Evolutionary conservation across 441 rosid species (phyloP).

Genomic region (Gossypium gossypioides): DNA sequence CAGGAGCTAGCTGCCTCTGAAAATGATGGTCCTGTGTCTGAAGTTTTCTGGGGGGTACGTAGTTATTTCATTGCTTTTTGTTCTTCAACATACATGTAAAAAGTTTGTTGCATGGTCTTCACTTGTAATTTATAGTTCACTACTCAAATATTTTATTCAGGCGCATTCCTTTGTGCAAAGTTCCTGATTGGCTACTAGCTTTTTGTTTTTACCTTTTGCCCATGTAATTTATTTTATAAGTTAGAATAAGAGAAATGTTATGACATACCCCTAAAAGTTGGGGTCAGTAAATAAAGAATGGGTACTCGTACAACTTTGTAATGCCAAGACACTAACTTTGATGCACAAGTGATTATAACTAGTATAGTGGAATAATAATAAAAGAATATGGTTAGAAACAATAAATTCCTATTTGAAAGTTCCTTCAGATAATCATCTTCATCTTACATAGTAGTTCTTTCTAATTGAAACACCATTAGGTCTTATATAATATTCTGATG

Average conservation of each 20-base stretch:
- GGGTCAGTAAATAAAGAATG: neutral
- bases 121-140: neutral
- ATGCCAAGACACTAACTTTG: neutral
- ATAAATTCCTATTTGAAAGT: neutral
- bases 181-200: neutral
- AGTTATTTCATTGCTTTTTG: neutral
- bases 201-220: neutral
- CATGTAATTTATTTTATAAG: neutral
- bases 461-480: neutral
- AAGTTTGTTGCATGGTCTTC: constrained; percentile 7
- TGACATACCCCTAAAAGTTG: neutral
- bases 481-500: neutral
- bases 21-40: constrained; percentile 95
- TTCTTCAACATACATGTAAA: constrained; percentile 9
- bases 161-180: neutral
- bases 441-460: neutral
- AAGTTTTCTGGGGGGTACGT: constrained; percentile 67
- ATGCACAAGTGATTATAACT: neutral
- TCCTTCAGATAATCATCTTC: neutral
- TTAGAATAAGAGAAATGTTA: too few relatives aligned
- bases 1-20: constrained; percentile 82
- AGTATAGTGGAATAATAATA: neutral
- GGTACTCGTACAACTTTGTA: neutral
- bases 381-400: neutral
- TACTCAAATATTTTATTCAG: neutral